Conservation (phyloP, 306 rosid genomes). For the Clitoria ternatea region DNA sequence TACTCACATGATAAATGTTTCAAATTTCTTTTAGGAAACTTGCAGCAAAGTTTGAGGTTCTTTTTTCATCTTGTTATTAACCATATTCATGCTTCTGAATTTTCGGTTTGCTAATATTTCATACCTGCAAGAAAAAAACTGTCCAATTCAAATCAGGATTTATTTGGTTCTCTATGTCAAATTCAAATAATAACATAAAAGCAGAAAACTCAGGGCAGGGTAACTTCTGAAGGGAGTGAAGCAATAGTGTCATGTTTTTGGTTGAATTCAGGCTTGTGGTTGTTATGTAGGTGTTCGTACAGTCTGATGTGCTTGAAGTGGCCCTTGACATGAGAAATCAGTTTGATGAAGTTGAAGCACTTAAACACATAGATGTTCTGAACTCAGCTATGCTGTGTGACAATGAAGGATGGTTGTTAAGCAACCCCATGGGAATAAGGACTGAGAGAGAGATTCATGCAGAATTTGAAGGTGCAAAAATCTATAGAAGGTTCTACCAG, state of each 20-base stretch:
- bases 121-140: not conserved
- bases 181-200: too few species aligned
- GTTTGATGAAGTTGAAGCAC: conserved; percentile 51
- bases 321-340: conserved; percentile 74
- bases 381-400: conserved; percentile 47
- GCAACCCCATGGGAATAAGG: conserved; percentile 78
- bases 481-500: conserved; percentile 73
- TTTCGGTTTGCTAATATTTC: not conserved
- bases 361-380: conserved; percentile 41
- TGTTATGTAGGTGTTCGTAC: conserved; percentile 61
- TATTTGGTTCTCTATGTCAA: too few species aligned
- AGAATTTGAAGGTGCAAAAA: conserved; percentile 66
- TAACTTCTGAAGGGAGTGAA: not conserved
- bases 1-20: not conserved
- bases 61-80: not conserved
- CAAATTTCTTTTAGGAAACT: not conserved
- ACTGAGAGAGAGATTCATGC: conserved; percentile 96
- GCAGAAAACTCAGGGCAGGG: too few species aligned
- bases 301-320: conserved; percentile 69
- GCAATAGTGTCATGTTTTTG: not conserved
- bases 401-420: conserved; percentile 75
- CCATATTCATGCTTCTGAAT: not conserved
- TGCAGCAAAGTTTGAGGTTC: not conserved
- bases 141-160: too few species aligned
- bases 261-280: not conserved